phyloP scores from a whole-genome alignment of 2,329 filamentous ascomycete genomes.

The Arthrobotrys iridis region DNA sequence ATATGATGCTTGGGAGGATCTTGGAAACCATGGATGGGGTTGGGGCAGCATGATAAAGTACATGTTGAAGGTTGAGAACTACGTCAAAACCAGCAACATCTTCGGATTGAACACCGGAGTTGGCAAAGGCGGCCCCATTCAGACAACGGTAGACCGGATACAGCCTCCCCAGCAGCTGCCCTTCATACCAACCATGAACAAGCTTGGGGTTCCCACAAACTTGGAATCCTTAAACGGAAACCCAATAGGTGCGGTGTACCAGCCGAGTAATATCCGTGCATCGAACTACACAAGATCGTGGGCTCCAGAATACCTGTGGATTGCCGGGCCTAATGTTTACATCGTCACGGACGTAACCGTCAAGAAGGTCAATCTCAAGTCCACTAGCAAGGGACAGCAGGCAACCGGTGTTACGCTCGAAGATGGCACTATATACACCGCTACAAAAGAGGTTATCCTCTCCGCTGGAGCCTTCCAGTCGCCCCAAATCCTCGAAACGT shows the following conservation, averaged over 20 bases:
- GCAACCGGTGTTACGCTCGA: constrained; percentile 69
- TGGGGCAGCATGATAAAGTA: constrained; percentile 60
- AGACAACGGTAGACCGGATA: constrained; percentile 46
- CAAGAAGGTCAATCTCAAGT: constrained; percentile 75
- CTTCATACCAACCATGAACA: constrained; percentile 48
- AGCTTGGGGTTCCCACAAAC: constrained; percentile 40
- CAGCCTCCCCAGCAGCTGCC: constrained; percentile 44
- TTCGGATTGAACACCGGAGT: constrained; percentile 47
- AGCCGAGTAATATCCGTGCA: constrained; percentile 42
- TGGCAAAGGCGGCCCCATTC: constrained; percentile 44
- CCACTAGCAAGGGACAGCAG: constrained; percentile 46
- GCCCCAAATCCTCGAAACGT: constrained; percentile 72
- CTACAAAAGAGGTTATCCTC: constrained; percentile 78
- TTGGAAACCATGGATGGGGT: constrained; percentile 65
- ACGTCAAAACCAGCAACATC: constrained; percentile 37
- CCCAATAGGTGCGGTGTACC: constrained; percentile 38
- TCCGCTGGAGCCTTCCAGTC: constrained; percentile 84
- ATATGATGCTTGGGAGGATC: constrained; percentile 63
- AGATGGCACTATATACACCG: constrained; percentile 63
- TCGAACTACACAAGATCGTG: constrained; percentile 52
- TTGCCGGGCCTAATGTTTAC: constrained; percentile 72
- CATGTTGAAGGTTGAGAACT: constrained; percentile 51
- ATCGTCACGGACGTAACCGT: constrained; percentile 90
- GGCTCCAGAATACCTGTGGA: constrained; percentile 49
- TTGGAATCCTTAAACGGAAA: constrained; percentile 49